Evolutionary conservation across 768 basidiomycete genomes (phyloP).

Genomic region (Podaxis pistillaris): DNA sequence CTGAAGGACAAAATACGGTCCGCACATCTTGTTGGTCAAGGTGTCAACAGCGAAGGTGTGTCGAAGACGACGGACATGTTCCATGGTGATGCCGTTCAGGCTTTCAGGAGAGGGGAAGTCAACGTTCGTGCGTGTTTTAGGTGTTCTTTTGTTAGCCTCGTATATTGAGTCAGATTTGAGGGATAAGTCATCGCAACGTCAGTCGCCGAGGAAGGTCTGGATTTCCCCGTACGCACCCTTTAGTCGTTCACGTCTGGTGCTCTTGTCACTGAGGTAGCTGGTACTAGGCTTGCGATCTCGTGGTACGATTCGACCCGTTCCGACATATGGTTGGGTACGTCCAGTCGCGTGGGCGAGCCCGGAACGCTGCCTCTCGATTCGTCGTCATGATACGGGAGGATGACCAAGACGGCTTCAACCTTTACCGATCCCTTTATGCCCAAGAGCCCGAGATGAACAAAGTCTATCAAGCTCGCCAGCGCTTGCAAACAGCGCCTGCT

Average conservation of each 20-base stretch:
- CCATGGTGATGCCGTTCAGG: slow-evolving; percentile 58
- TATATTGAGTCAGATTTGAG: slow-evolving; percentile 8
- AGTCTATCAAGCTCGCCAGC: slow-evolving; percentile 57
- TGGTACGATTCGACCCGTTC: slow-evolving; percentile 81
- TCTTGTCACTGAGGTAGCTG: slow-evolving; percentile 4
- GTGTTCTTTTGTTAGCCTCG: background rate
- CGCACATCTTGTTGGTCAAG: slow-evolving; percentile 72
- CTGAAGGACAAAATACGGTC: slow-evolving; percentile 57
- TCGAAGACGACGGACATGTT: slow-evolving; percentile 38
- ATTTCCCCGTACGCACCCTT: slow-evolving; percentile 66
- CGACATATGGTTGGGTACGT: slow-evolving; percentile 86
- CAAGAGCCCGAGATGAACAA: slow-evolving; percentile 64
- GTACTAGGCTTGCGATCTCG: slow-evolving; percentile 77
- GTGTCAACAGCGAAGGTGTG: slow-evolving; percentile 42
- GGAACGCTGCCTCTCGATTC: slow-evolving; percentile 74
- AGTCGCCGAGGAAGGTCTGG: slow-evolving; percentile 90
- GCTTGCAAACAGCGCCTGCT: slow-evolving; percentile 6
- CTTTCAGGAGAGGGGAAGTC: slow-evolving; percentile 62
- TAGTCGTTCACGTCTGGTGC: background rate
- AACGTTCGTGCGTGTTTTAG: slow-evolving; percentile 60
- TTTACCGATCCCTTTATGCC: slow-evolving; percentile 56
- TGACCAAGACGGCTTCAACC: slow-evolving; percentile 49
- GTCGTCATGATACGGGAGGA: slow-evolving; percentile 77
- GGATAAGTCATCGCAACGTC: slow-evolving; percentile 72
- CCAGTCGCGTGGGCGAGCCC: slow-evolving; percentile 85